Conservation (phyloP, 352 stramenopile genomes). For the Phytophthora hybrid region DNA sequence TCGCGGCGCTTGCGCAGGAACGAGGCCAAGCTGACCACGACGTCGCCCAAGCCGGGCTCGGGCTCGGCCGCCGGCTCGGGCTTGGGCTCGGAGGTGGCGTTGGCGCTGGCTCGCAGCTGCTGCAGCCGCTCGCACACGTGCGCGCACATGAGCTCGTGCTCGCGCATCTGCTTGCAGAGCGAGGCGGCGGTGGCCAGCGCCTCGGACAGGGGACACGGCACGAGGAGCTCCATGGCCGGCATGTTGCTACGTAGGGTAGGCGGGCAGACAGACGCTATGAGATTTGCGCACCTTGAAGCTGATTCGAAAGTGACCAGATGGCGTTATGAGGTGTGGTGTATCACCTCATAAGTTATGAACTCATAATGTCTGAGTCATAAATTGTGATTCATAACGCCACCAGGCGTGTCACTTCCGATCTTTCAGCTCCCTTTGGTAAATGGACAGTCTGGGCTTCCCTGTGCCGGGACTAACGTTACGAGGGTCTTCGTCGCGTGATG, state of each 20-base stretch:
- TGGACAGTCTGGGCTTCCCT: not conserved
- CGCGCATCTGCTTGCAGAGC: slow-evolving; percentile 30
- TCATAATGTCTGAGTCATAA: too few species aligned
- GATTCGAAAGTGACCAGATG: too few species aligned
- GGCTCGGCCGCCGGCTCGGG: too few species aligned
- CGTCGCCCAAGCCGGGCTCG: slow-evolving; percentile 1
- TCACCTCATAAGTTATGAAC: too few species aligned
- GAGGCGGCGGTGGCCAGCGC: slow-evolving; percentile 24
- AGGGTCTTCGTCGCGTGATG: too few species aligned
- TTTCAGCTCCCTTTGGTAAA: too few species aligned
- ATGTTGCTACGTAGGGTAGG: not conserved
- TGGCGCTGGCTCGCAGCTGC: not conserved
- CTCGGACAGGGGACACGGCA: slow-evolving; percentile 25
- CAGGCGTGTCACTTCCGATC: too few species aligned
- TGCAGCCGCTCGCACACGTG: slow-evolving; percentile 24
- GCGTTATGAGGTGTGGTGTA: too few species aligned
- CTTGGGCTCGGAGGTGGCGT: too few species aligned
- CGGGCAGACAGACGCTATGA: not conserved
- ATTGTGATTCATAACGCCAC: too few species aligned
- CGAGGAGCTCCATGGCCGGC: slow-evolving; percentile 14
- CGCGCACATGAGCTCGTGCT: slow-evolving; percentile 19
- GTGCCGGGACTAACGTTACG: too few species aligned
- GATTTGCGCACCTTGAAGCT: not conserved
- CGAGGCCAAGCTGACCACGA: slow-evolving; percentile 35
- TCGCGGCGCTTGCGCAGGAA: slow-evolving; percentile 17